Evolutionary conservation across 805 yeast genomes (phyloP).

Genomic region (Candida yuanshanica): DNA sequence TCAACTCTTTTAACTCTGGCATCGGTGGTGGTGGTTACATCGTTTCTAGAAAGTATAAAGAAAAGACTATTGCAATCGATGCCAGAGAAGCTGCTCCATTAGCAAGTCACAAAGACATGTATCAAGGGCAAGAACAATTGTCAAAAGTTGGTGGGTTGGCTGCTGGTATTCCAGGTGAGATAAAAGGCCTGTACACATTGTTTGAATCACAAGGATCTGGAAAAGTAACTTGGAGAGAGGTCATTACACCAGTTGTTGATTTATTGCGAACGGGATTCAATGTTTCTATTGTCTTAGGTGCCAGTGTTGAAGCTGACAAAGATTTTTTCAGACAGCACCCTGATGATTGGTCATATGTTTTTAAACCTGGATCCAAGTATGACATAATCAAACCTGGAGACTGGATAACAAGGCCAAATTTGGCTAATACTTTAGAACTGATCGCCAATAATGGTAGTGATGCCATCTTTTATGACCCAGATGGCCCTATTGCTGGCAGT

Average conservation of each 20-base stretch:
- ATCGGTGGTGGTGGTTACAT: constrained; percentile 92
- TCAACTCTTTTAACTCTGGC: constrained; percentile 80
- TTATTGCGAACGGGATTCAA: constrained; percentile 62
- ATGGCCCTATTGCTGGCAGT: constrained; percentile 63
- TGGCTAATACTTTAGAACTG: constrained; percentile 60
- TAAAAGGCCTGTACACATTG: constrained; percentile 72
- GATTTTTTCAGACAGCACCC: constrained; percentile 26
- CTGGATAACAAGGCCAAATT: constrained; percentile 46
- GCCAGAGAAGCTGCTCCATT: constrained; percentile 88
- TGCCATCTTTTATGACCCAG: constrained; percentile 77
- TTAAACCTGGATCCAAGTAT: constrained; percentile 26
- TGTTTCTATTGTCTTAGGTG: constrained; percentile 39
- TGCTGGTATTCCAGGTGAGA: constrained; percentile 85
- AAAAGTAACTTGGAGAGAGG: constrained; percentile 59
- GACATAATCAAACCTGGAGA: constrained; percentile 53
- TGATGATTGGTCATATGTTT: constrained; percentile 54
- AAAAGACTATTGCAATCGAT: constrained; percentile 60
- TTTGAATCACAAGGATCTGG: constrained; percentile 65
- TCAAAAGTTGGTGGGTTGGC: constrained; percentile 84
- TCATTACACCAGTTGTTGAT: constrained; percentile 70
- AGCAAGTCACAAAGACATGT: constrained; percentile 61
- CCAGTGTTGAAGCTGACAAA: constrained; percentile 35
- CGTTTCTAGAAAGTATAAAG: constrained; percentile 36
- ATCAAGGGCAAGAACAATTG: constrained; percentile 35
- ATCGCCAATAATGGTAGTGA: constrained; percentile 75